Evolutionary conservation across 2,329 filamentous ascomycete genomes (phyloP).

Genomic region (Aureobasidium pullulans): DNA sequence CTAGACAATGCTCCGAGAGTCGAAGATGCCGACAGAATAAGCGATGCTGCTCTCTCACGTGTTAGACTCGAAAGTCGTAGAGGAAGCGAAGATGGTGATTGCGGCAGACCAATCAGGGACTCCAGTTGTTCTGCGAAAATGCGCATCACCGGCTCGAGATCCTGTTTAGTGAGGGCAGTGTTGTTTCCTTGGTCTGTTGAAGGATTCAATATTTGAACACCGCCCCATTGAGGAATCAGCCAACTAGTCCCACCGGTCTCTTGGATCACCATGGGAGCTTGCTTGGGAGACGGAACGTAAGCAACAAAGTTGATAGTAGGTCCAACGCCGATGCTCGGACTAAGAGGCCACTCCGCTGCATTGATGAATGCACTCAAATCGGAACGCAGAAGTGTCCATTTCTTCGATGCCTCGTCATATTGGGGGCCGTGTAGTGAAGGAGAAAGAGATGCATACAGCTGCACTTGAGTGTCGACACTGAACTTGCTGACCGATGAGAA

Average conservation of each 20-base stretch:
- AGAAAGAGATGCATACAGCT: conserved; percentile 72
- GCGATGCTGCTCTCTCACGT: conserved; percentile 75
- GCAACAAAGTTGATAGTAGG: conserved; percentile 95
- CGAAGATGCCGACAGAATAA: conserved; percentile 83
- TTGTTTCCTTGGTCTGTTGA: conserved; percentile 12
- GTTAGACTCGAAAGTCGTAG: conserved; percentile 77
- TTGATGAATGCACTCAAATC: conserved; percentile 94
- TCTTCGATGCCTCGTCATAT: conserved; percentile 45
- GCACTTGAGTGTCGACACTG: conserved; percentile 91
- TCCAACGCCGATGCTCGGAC: conserved; percentile 83
- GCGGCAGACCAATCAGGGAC: conserved; percentile 76
- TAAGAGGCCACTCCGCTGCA: conserved; percentile 93
- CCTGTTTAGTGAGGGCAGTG: conserved; percentile 51
- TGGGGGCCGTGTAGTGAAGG: conserved; percentile 53
- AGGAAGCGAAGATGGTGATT: conserved; percentile 69
- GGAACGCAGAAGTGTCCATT: conserved; percentile 69
- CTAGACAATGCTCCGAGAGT: conserved; percentile 89
- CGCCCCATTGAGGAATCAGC: conserved; percentile 95
- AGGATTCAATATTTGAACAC: conserved; percentile 61
- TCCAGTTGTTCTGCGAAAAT: conserved; percentile 88
- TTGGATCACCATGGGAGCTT: conserved; percentile 53
- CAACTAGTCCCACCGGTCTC: conserved; percentile 64
- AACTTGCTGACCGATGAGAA: conserved; percentile 85
- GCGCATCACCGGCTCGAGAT: conserved; percentile 71
- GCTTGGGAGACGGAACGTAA: conserved; percentile 68